Percentiles rank a stretch among this genome's conserved stretches.
phyloP scores from a whole-genome alignment of 1,284 basidiomycete species.

The Vanrija sp. region DNA sequence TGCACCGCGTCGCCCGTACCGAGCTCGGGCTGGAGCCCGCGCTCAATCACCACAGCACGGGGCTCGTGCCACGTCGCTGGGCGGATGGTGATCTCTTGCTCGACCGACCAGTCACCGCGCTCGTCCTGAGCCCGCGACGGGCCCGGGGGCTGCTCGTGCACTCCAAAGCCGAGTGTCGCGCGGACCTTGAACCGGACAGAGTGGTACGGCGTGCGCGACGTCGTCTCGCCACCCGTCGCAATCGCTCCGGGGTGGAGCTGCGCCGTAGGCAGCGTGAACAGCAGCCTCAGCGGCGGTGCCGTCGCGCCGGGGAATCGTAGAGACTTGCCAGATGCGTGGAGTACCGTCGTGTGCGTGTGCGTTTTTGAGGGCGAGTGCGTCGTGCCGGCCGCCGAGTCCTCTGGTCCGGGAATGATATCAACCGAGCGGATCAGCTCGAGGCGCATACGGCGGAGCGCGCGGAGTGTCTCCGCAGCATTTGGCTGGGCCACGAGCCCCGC shows the following conservation, averaged over 20 bases:
- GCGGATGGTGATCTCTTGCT: slow-evolving; percentile 28
- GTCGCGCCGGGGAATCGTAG: slow-evolving; percentile 41
- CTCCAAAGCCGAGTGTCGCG: slow-evolving; percentile 41
- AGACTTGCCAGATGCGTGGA: slow-evolving; percentile 45
- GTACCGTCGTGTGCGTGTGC: slow-evolving; percentile 4
- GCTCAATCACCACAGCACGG: slow-evolving; percentile 26
- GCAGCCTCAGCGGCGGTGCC: slow-evolving; percentile 39
- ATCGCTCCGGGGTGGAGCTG: slow-evolving; percentile 19
- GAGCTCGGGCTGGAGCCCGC: slow-evolving; percentile 20
- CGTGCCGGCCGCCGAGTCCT: background rate
- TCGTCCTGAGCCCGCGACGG: background rate
- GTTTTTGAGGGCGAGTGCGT: slow-evolving; percentile 16
- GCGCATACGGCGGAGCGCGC: slow-evolving; percentile 37
- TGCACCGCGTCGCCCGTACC: slow-evolving; percentile 9
- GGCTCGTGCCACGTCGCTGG: slow-evolving; percentile 39
- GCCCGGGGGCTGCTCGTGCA: slow-evolving; percentile 7
- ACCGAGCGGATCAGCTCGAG: slow-evolving; percentile 41
- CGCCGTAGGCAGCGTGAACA: slow-evolving; percentile 44
- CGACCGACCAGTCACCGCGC: slow-evolving; percentile 27
- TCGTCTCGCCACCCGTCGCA: slow-evolving; percentile 42
- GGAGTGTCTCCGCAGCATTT: slow-evolving; percentile 30
- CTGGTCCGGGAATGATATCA: slow-evolving; percentile 7
- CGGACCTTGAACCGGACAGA: slow-evolving; percentile 35
- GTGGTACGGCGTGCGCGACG: slow-evolving; percentile 35
- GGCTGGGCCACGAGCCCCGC: slow-evolving; percentile 29